Conservation (phyloP, 169 alveolate species). For the Eimeria sp. region DNA sequence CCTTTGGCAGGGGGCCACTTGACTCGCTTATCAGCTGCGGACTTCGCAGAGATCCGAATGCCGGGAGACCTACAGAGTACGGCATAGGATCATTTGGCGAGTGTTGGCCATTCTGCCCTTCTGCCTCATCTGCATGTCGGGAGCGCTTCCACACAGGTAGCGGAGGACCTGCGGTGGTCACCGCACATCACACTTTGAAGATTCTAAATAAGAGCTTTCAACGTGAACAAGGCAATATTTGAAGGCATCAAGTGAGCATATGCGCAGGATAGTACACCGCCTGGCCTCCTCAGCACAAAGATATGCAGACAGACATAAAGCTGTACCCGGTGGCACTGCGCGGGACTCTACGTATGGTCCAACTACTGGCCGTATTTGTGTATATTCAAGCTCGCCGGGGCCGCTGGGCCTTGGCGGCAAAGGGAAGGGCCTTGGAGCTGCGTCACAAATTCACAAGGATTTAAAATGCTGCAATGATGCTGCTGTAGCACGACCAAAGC, state of each 20-base stretch:
- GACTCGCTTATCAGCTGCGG: conserved; percentile 28
- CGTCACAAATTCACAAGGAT: conserved; percentile 35
- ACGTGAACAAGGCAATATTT: not conserved
- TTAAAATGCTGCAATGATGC: not conserved
- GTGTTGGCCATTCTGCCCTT: conserved; percentile 58
- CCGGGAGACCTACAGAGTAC: conserved; percentile 37
- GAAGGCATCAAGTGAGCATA: not conserved
- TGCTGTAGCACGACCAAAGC: not conserved
- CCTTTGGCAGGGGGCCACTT: conserved; percentile 34
- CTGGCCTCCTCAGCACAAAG: not conserved
- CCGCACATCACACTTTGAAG: not conserved
- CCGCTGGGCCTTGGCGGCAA: conserved; percentile 51
- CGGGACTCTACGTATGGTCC: conserved; percentile 46
- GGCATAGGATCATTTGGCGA: conserved; percentile 29
- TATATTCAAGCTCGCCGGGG: conserved; percentile 35
- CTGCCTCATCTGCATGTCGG: conserved; percentile 33
- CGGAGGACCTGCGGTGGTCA: conserved; percentile 32
- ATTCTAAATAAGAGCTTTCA: not conserved
- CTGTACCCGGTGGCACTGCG: conserved; percentile 51
- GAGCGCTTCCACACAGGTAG: conserved; percentile 67
- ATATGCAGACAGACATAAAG: not conserved
- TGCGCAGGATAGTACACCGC: not conserved
- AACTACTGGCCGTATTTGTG: conserved; percentile 31
- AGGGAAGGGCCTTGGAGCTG: conserved; percentile 65
- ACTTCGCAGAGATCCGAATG: conserved; percentile 26